phyloP scores from a whole-genome alignment of 352 stramenopile species.

The Pythium dissimile region DNA sequence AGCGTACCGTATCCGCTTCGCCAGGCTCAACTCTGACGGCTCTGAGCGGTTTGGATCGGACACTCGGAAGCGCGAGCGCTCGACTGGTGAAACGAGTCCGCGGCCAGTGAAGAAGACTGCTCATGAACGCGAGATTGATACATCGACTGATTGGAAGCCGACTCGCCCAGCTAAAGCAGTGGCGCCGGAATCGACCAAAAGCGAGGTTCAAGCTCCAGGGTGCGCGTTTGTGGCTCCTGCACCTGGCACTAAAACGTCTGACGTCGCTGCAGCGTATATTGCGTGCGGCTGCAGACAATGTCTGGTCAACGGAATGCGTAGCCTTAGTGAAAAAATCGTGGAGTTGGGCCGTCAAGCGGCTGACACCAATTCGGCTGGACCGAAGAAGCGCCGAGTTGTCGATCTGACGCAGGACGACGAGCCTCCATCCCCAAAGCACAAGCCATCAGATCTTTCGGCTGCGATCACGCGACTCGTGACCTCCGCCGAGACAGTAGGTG shows the following conservation, averaged over 20 bases:
- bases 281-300: conserved; percentile 14
- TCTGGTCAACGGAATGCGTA: neutral
- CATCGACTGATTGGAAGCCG: neutral
- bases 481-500: neutral
- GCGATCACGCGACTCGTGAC: neutral
- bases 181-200: too few relatives aligned
- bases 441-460: neutral
- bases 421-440: neutral
- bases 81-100: neutral
- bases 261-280: neutral
- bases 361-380: neutral
- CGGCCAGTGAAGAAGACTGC: neutral
- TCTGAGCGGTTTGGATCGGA: neutral
- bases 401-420: conserved; percentile 11
- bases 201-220: too few relatives aligned
- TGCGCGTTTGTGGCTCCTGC: neutral
- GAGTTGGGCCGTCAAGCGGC: neutral
- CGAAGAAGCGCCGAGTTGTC: neutral
- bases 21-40: conserved; percentile 1
- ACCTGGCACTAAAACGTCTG: neutral
- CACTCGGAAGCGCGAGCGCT: conserved; percentile 1
- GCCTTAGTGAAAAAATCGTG: neutral
- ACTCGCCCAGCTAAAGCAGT: too few relatives aligned
- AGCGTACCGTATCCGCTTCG: conserved; percentile 6
- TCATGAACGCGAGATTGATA: neutral